Conservation (phyloP, 257 asterid species). For the Nicotiana sylvestris region DNA sequence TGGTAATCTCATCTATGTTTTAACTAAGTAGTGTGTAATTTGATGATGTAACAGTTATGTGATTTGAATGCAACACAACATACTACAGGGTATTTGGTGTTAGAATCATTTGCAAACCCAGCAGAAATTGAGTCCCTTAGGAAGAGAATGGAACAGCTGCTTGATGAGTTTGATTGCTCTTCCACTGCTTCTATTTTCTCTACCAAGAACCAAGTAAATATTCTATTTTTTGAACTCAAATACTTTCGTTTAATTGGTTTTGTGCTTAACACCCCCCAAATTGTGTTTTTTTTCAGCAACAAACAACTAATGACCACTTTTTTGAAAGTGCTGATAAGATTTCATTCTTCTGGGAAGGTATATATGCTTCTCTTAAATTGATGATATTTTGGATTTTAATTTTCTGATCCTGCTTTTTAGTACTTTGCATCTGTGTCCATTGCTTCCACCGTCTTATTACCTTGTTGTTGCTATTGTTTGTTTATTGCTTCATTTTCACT, state of each 20-base stretch:
- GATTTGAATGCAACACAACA: neutral
- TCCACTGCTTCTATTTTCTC: conserved; percentile 68
- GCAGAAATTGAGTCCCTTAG: conserved; percentile 62
- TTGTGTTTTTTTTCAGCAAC: conserved; percentile 40
- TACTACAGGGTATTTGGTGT: conserved; percentile 58
- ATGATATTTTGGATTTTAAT: neutral
- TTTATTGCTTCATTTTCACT: too few relatives aligned
- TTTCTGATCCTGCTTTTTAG: neutral
- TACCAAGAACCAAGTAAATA: conserved; percentile 75
- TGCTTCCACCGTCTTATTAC: too few relatives aligned
- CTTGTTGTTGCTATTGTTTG: too few relatives aligned
- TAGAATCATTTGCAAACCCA: conserved; percentile 65
- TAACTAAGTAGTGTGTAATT: neutral
- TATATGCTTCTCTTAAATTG: neutral
- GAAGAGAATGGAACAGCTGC: conserved; percentile 61
- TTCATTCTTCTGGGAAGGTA: conserved; percentile 96
- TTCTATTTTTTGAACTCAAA: neutral
- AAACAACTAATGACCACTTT: conserved; percentile 69
- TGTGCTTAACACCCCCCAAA: neutral
- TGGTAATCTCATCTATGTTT: conserved; percentile 18
- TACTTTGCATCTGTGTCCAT: neutral
- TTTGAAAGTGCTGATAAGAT: conserved; percentile 88
- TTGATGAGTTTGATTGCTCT: conserved; percentile 65
- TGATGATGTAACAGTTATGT: neutral
- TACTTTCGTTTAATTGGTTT: neutral